These are phyloP conservation scores for Xylaria bambusicola DNA, from an alignment of 495 filamentous ascomycete species.

Conservation along the genomic window DNA sequence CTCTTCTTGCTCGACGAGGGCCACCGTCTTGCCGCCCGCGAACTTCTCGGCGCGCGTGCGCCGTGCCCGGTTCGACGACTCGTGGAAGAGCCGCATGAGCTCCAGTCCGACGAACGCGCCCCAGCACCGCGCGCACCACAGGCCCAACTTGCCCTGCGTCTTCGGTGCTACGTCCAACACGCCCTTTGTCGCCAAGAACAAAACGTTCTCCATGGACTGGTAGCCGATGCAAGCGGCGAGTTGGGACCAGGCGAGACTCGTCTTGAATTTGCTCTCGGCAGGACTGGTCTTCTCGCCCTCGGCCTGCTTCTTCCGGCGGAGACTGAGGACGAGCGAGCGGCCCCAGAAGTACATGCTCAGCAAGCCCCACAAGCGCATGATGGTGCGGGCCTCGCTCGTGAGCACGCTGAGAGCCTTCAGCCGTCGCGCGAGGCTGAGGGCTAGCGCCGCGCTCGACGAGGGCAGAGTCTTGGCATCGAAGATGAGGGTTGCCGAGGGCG, in stretches of 20 bases:
- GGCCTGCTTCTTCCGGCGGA: slow-evolving; percentile 20
- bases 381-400: slow-evolving; percentile 67
- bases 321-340: slow-evolving; percentile 47
- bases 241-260: slow-evolving; percentile 64
- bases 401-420: slow-evolving; percentile 53
- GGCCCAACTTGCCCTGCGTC: slow-evolving; percentile 56
- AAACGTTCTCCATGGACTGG: slow-evolving; percentile 82
- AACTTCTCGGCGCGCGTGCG: slow-evolving; percentile 33
- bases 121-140: slow-evolving; percentile 83
- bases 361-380: slow-evolving; percentile 77
- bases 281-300: slow-evolving; percentile 16
- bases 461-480: slow-evolving; percentile 34
- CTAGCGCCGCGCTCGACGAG: slow-evolving; percentile 43
- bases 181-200: slow-evolving; percentile 71
- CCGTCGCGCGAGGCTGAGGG: slow-evolving; percentile 43
- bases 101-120: slow-evolving; percentile 74
- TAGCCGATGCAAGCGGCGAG: slow-evolving; percentile 65
- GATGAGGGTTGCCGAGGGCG: slow-evolving; percentile 38
- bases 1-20: slow-evolving; percentile 43
- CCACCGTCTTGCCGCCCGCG: slow-evolving; percentile 38
- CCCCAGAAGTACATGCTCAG: slow-evolving; percentile 78
- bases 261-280: slow-evolving; percentile 41
- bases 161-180: slow-evolving; percentile 62
- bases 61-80: slow-evolving; percentile 31
- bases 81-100: slow-evolving; percentile 62